phyloP scores from a whole-genome alignment of 2,329 filamentous ascomycete species.

The Mycogone perniciosa region DNA sequence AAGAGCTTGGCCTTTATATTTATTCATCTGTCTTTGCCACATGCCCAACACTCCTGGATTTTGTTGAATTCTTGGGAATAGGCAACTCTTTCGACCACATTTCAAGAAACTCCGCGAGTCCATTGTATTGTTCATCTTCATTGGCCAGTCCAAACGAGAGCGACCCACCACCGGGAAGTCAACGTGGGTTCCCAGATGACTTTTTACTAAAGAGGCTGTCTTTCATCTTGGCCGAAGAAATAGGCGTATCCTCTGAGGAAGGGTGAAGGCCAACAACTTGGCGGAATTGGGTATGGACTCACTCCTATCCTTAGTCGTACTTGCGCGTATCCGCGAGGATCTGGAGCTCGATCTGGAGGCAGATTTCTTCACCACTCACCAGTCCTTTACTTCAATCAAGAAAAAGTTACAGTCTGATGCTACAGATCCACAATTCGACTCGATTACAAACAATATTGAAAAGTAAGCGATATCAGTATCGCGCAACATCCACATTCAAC shows the following conservation, averaged over 20 bases:
- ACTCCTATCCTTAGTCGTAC: conserved; percentile 51
- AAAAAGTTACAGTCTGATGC: conserved; percentile 1
- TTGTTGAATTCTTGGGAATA: conserved; percentile 1
- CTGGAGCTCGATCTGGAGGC: conserved; percentile 48
- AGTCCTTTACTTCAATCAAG: conserved; percentile 50
- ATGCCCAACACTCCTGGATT: conserved; percentile 1
- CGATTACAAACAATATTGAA: conserved; percentile 4
- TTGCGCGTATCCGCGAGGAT: conserved; percentile 50
- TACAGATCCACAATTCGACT: too few relatives aligned
- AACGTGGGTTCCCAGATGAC: background rate
- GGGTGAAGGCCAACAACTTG: conserved; percentile 41
- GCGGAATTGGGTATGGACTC: conserved; percentile 54
- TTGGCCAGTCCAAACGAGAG: background rate
- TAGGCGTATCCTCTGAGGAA: conserved; percentile 9
- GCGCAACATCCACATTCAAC: conserved; percentile 7
- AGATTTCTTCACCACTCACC: conserved; percentile 44
- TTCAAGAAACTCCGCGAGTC: background rate
- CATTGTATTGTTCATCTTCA: background rate
- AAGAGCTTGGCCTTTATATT: conserved; percentile 11
- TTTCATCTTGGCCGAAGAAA: conserved; percentile 11
- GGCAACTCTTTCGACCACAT: background rate
- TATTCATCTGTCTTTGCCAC: conserved; percentile 2
- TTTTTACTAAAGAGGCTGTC: background rate
- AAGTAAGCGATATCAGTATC: too few relatives aligned
- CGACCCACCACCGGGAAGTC: background rate